Conservation (phyloP, 352 stramenopile genomes). For the Vaucheria bursata region DNA sequence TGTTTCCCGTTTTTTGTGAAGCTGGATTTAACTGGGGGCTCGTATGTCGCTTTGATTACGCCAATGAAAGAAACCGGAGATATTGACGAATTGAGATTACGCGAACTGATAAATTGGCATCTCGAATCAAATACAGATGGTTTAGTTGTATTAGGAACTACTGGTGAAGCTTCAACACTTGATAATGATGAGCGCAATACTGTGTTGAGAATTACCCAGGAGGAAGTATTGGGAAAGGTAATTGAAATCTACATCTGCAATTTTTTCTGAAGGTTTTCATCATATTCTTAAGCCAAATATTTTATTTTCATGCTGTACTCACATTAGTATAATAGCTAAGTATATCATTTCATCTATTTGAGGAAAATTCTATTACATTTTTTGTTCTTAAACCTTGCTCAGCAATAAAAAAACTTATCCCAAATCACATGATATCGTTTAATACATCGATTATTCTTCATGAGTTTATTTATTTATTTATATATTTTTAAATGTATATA, state of each 20-base stretch:
- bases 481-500: background rate
- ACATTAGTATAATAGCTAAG: background rate
- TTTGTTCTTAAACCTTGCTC: background rate
- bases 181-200: conserved; percentile 85
- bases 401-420: background rate
- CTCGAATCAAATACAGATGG: conserved; percentile 86
- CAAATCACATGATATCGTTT: background rate
- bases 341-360: too few relatives aligned
- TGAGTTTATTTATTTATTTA: background rate
- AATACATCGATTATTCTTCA: background rate
- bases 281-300: background rate
- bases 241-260: background rate
- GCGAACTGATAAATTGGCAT: conserved; percentile 75
- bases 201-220: conserved; percentile 63
- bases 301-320: background rate
- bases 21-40: conserved; percentile 50
- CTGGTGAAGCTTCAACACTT: conserved; percentile 88
- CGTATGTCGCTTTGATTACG: conserved; percentile 80
- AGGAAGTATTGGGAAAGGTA: conserved; percentile 51
- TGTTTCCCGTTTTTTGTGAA: conserved; percentile 1
- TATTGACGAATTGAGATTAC: conserved; percentile 84
- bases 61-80: conserved; percentile 81
- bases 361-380: conserved; percentile 3
- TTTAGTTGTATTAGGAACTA: conserved; percentile 89
- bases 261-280: conserved; percentile 1